Percentiles rank a stretch among this genome's conserved stretches.
These are phyloP conservation scores for Fusarium sublunatum DNA, from an alignment of 2,329 filamentous ascomycete species.

Conservation along the genomic window DNA sequence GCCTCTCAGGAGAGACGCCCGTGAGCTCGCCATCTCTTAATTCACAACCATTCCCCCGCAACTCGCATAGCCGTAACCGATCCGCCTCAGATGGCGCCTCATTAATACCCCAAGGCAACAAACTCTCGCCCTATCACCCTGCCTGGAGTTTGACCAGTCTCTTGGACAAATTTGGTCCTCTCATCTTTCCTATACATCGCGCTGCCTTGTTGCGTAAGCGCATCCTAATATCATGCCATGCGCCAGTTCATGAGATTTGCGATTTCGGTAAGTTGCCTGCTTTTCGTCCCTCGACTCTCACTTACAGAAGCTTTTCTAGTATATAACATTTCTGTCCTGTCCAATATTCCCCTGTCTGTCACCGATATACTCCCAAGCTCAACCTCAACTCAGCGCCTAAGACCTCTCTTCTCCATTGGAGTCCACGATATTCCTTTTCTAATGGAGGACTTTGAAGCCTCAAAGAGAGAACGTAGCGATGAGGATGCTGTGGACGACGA, in stretches of 20 bases:
- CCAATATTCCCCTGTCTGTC: slow-evolving; percentile 83
- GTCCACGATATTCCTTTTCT: slow-evolving; percentile 91
- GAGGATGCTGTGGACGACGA: slow-evolving; percentile 58
- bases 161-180: slow-evolving; percentile 85
- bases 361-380: slow-evolving; percentile 74
- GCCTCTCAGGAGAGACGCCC: slow-evolving; percentile 58
- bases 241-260: slow-evolving; percentile 86
- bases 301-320: slow-evolving; percentile 64
- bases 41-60: slow-evolving; percentile 49
- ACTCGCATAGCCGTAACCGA: slow-evolving; percentile 64
- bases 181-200: slow-evolving; percentile 91
- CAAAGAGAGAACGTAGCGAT: slow-evolving; percentile 53
- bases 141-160: slow-evolving; percentile 83
- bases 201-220: slow-evolving; percentile 87
- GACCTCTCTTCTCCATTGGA: slow-evolving; percentile 91
- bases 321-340: slow-evolving; percentile 92
- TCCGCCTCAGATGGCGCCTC: slow-evolving; percentile 72
- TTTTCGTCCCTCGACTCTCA: fast-evolving
- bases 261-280: slow-evolving; percentile 78
- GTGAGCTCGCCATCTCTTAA: slow-evolving; percentile 62
- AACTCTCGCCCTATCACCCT: slow-evolving; percentile 82
- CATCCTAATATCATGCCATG: slow-evolving; percentile 86
- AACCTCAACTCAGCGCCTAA: slow-evolving; percentile 72
- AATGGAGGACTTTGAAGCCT: slow-evolving; percentile 67
- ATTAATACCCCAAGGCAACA: slow-evolving; percentile 69